Percentiles rank a stretch among this genome's conserved stretches.
Conservation (phyloP, 2,329 filamentous ascomycete species). For the Tolypocladium tundrense region DNA sequence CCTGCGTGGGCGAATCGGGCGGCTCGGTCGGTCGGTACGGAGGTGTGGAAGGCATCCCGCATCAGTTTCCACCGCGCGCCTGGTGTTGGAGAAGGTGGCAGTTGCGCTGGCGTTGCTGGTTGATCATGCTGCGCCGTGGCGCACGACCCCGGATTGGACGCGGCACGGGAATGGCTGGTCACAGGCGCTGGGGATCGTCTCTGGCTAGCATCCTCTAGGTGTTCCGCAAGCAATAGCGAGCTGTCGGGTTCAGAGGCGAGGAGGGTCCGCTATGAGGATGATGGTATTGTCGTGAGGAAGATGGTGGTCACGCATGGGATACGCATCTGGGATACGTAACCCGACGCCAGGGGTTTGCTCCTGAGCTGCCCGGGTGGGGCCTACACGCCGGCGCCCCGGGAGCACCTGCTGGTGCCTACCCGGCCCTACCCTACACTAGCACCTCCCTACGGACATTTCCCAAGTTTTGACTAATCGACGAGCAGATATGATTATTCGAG, state of each 20-base stretch:
- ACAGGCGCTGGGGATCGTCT: not conserved
- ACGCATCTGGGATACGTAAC: not conserved
- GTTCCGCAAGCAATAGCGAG: not conserved
- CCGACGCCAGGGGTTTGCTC: not conserved
- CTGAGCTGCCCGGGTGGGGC: not conserved
- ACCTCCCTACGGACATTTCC: no score
- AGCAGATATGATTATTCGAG: no score
- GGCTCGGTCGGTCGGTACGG: constrained; percentile 45
- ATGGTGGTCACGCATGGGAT: no score
- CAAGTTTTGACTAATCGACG: no score
- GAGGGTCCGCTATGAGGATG: not conserved
- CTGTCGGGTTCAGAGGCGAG: not conserved
- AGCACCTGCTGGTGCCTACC: no score
- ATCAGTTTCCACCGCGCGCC: constrained; percentile 8
- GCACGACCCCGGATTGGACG: not conserved
- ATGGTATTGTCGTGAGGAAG: not conserved
- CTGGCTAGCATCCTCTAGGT: not conserved
- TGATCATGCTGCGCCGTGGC: constrained; percentile 10
- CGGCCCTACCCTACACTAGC: no score
- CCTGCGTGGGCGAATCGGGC: constrained; percentile 54
- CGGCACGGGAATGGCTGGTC: not conserved
- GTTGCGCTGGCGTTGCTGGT: constrained; percentile 7
- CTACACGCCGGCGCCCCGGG: not conserved
- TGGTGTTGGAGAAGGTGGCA: constrained; percentile 5
- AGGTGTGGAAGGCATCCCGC: constrained; percentile 48